A percentile compares a stretch with the other conserved stretches of the same genome.
Conservation (phyloP, 768 basidiomycete species). For the Rhizopogon vinicolor region DNA sequence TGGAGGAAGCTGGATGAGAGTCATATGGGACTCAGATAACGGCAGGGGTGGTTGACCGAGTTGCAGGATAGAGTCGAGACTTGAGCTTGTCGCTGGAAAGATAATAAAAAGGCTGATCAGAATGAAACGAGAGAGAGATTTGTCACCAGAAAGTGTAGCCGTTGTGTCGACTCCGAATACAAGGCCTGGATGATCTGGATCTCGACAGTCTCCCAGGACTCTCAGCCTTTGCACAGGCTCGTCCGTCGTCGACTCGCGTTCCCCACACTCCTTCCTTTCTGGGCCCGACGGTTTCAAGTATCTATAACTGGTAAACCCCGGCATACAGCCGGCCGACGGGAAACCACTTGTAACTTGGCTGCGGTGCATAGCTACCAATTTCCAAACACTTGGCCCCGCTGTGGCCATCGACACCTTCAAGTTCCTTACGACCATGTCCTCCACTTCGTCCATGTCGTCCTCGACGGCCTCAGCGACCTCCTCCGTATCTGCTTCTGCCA, state of each 20-base stretch:
- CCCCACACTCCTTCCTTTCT: background rate
- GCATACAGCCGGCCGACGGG: too few relatives aligned
- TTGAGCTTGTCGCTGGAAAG: background rate
- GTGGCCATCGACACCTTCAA: background rate
- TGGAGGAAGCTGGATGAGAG: background rate
- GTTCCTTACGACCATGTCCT: slow-evolving; percentile 23
- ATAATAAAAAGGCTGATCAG: background rate
- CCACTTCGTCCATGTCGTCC: slow-evolving; percentile 23
- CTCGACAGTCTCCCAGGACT: background rate
- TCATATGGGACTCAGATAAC: background rate
- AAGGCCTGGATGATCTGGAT: background rate
- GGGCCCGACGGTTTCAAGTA: background rate
- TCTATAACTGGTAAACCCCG: too few relatives aligned
- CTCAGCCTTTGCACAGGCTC: background rate
- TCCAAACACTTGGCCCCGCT: slow-evolving; percentile 7
- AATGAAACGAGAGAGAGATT: background rate
- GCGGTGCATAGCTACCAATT: slow-evolving; percentile 3
- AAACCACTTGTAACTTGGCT: too few relatives aligned
- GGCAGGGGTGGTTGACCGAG: background rate
- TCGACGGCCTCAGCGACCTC: slow-evolving; percentile 16
- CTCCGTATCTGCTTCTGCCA: slow-evolving; percentile 34
- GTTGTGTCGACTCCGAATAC: too few relatives aligned
- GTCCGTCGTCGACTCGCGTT: background rate
- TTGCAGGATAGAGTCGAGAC: background rate
- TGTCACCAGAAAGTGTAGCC: background rate